Percentiles rank a stretch among this genome's conserved stretches.
Conservation (phyloP, 768 basidiomycete genomes). For the Gautieria morchelliformis region DNA sequence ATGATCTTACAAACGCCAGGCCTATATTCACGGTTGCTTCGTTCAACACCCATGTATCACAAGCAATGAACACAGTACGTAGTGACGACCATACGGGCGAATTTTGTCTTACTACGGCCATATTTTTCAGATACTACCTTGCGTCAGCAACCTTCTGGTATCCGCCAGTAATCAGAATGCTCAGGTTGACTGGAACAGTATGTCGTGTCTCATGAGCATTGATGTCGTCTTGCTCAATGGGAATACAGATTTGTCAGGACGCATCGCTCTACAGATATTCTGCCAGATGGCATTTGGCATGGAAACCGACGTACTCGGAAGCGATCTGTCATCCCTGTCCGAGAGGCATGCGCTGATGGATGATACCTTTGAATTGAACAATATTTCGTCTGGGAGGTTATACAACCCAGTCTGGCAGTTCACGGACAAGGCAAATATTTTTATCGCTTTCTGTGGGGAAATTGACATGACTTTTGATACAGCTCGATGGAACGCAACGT, state of each 20-base stretch:
- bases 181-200: constrained; percentile 1
- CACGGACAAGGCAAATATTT: neutral
- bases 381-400: neutral
- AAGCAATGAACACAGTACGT: neutral
- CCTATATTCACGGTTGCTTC: neutral
- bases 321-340: neutral
- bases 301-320: neutral
- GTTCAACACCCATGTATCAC: neutral
- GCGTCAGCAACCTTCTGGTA: neutral
- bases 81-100: neutral
- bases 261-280: neutral
- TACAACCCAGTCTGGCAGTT: neutral
- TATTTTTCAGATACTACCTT: neutral
- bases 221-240: neutral
- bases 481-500: neutral
- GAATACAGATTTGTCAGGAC: neutral
- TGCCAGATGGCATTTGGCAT: neutral
- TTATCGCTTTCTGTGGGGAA: neutral
- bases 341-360: neutral
- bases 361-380: neutral
- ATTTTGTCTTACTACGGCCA: neutral
- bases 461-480: neutral
- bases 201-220: neutral
- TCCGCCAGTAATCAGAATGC: neutral
- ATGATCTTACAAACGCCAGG: neutral